Percentiles rank a stretch among this genome's conserved stretches.
phyloP scores from a whole-genome alignment of 345 rosid species.

The Aegle marmelos region DNA sequence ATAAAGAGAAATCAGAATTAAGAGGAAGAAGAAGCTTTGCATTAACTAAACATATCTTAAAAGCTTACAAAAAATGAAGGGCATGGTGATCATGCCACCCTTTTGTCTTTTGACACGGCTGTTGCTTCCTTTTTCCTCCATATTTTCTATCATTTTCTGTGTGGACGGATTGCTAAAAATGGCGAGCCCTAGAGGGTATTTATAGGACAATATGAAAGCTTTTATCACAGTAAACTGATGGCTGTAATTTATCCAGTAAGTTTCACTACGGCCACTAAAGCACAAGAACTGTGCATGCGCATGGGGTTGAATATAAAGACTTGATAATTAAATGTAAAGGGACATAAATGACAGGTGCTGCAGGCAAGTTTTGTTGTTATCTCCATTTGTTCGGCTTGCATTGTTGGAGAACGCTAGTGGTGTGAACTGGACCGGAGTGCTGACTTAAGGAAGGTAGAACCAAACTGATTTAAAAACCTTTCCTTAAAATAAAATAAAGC shows the following conservation, averaged over 20 bases:
- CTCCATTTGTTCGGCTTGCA: no score
- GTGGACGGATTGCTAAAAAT: background rate
- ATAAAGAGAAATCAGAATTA: background rate
- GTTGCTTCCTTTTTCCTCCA: slow-evolving; percentile 23
- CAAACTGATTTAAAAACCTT: no score
- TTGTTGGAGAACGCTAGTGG: no score
- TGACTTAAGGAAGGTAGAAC: no score
- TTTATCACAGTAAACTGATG: background rate
- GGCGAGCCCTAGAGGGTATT: background rate
- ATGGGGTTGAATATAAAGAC: background rate
- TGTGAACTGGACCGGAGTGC: no score
- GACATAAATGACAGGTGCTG: background rate
- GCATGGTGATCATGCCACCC: slow-evolving; percentile 72
- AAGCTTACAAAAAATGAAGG: slow-evolving; percentile 63
- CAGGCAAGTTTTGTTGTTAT: no score
- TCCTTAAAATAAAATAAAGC: no score
- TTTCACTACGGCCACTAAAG: background rate
- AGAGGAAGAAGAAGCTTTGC: background rate
- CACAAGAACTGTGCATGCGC: no score
- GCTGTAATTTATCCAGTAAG: background rate
- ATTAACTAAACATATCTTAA: background rate
- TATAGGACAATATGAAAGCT: slow-evolving; percentile 10
- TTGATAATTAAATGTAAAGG: background rate
- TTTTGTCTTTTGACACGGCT: slow-evolving; percentile 36
- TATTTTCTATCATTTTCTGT: slow-evolving; percentile 27